Percentiles rank a stretch among this genome's conserved stretches.
Evolutionary conservation across 805 yeast genomes (phyloP).

Genomic region (Yamadazyma paraphyllophila): DNA sequence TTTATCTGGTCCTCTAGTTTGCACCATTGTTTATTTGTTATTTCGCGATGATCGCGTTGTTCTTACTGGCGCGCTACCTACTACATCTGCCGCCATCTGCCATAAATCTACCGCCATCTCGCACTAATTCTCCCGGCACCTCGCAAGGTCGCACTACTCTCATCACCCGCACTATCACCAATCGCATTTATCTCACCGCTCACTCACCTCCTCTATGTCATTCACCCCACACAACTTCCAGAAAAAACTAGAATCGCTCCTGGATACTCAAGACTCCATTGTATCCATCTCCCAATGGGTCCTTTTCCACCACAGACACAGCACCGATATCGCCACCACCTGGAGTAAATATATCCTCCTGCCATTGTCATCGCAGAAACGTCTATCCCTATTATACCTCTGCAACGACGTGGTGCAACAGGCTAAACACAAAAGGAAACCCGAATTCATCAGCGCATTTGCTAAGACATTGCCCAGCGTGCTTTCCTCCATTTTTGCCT

Average conservation of each 20-base stretch:
- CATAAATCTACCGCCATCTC: too few relatives aligned
- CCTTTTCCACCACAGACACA: constrained; percentile 42
- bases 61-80: background rate
- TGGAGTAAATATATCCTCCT: constrained; percentile 34
- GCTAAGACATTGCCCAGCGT: constrained; percentile 46
- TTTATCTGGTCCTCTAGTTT: constrained; percentile 13
- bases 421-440: constrained; percentile 59
- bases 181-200: constrained; percentile 1
- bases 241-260: constrained; percentile 36
- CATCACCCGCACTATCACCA: background rate
- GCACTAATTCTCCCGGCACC: background rate
- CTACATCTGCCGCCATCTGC: too few relatives aligned
- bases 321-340: constrained; percentile 30
- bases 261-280: constrained; percentile 46
- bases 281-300: constrained; percentile 49
- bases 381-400: constrained; percentile 61
- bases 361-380: constrained; percentile 25
- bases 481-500: constrained; percentile 28
- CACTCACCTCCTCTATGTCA: too few relatives aligned
- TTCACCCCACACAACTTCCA: constrained; percentile 33
- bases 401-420: constrained; percentile 84
- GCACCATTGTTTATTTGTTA: constrained; percentile 9
- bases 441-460: constrained; percentile 59
- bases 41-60: background rate
- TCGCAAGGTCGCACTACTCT: too few relatives aligned